Conservation (phyloP, 768 basidiomycete species). For the Cubamyces sp. region DNA sequence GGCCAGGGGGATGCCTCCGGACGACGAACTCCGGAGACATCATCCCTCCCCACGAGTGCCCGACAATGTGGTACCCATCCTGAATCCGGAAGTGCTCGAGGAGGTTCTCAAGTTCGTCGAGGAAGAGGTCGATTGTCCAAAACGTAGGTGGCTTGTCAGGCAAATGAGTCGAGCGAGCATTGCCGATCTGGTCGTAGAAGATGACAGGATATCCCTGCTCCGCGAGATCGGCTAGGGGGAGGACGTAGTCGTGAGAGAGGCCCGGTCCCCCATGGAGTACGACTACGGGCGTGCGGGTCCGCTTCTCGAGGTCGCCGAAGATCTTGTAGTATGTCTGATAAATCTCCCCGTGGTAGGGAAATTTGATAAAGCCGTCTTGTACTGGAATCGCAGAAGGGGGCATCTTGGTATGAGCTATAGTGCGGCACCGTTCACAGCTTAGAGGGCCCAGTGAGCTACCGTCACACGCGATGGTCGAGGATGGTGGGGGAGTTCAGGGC, state of each 20-base stretch:
- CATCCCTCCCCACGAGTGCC: conserved; percentile 66
- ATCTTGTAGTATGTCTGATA: conserved; percentile 50
- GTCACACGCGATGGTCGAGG: too few species aligned
- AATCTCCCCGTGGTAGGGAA: conserved; percentile 27
- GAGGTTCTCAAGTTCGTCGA: conserved; percentile 57
- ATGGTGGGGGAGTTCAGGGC: too few species aligned
- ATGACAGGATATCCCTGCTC: conserved; percentile 44
- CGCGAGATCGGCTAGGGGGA: conserved; percentile 42
- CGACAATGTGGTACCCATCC: conserved; percentile 47
- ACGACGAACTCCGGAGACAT: conserved; percentile 48
- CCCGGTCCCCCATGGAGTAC: conserved; percentile 55
- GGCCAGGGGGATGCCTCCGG: conserved; percentile 45
- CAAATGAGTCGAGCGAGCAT: conserved; percentile 48
- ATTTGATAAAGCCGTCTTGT: conserved; percentile 31
- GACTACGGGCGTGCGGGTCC: conserved; percentile 43
- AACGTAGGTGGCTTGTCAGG: conserved; percentile 41
- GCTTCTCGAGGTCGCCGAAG: conserved; percentile 42
- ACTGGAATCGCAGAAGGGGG: background rate
- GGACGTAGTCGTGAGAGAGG: conserved; percentile 46
- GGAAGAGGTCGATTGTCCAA: conserved; percentile 54
- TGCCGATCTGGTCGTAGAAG: conserved; percentile 57
- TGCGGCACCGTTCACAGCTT: too few species aligned
- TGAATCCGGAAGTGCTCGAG: conserved; percentile 45
- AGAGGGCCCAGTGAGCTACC: too few species aligned
- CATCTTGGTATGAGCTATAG: too few species aligned